Base-by-base conservation (phyloP, 2,329 filamentous ascomycete species). In the Chalaropsis thielavioides region DNA sequence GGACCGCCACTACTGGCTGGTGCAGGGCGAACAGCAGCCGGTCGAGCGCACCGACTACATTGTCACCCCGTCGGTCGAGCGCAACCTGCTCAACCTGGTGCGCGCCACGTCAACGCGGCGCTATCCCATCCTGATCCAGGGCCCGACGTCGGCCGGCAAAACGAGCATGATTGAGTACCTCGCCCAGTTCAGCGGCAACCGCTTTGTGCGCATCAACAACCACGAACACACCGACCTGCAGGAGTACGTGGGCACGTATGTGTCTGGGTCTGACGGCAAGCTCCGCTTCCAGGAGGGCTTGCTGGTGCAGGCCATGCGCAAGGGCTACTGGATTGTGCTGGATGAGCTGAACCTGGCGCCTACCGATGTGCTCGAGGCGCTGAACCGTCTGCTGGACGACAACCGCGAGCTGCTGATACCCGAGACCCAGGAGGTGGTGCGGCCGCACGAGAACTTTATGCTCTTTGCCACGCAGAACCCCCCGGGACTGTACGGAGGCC, bases 91-190 rank as follows among this genome's bases (percentile, higher is more conserved):
- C 70, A 99, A 99, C 71, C 77, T 99, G 35, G 92, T 97, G 11
- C 83, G 95, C 71, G 95, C 94, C 2, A 91, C 91, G 17, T 97
- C 92, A 0, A 99, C 92, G 3, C 80, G 91, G 43, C 84, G 89
- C 61, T 99, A 96, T 73, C 95, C 94, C 0, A 90, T 99, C 61
- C 80, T 99, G 10, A 88, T 99, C 22, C 94, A 99, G 74, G 94
- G 94, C 2, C 94, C 95, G 13, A 99, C 94, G 0, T 99, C 95
- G 4, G 89, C 92, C 13, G 94, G 94, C 69, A 99, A 99, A 76
- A 99, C 94, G 0, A 97, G 92, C 75, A 99, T 99, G 94, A 95
- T 99, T 51, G 92, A 97, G 75, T 96, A 96, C 73, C 81, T 99
- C 44, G 92, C 95, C n/a, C 94, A 95, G 71, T 88, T 89, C 64